Percentiles rank a stretch among this genome's conserved stretches.
Evolutionary conservation across 805 yeast species (phyloP).

Genomic region (Myxozyma kluyveri): DNA sequence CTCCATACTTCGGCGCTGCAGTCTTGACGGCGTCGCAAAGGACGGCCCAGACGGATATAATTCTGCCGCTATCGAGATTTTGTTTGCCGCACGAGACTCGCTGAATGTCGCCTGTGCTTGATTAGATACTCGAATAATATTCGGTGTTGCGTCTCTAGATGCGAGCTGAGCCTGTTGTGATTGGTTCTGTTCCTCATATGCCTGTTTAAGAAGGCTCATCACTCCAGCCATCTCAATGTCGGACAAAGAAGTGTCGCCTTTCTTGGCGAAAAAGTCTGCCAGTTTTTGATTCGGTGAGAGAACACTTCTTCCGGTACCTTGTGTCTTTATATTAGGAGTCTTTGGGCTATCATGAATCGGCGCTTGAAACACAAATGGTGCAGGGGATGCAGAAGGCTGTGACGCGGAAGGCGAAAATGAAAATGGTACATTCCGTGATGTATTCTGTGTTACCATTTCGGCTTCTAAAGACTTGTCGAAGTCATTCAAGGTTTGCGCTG

Average conservation of each 20-base stretch:
- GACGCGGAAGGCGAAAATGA: slow-evolving; percentile 17
- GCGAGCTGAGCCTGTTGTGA: too few relatives aligned
- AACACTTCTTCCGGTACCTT: too few relatives aligned
- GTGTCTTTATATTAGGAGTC: too few relatives aligned
- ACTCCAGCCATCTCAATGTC: slow-evolving; percentile 84
- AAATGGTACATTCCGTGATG: slow-evolving; percentile 10
- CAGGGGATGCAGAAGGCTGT: not conserved
- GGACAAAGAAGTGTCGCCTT: slow-evolving; percentile 71
- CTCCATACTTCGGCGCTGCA: slow-evolving; percentile 5
- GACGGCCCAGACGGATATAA: slow-evolving; percentile 21
- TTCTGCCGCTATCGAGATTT: slow-evolving; percentile 17
- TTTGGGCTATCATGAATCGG: too few relatives aligned
- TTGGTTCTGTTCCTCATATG: slow-evolving; percentile 32
- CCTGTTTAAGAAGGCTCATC: slow-evolving; percentile 51
- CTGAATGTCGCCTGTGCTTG: not conserved
- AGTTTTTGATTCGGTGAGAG: slow-evolving; percentile 56
- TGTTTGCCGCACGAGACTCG: not conserved
- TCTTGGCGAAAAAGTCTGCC: slow-evolving; percentile 66
- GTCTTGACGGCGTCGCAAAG: slow-evolving; percentile 19
- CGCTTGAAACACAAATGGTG: not conserved
- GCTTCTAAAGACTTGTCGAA: not conserved
- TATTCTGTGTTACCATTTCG: not conserved
- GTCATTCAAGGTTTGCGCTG: not conserved
- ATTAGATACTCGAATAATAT: not conserved
- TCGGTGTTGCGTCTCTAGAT: not conserved